Evolutionary conservation across 2,329 filamentous ascomycete genomes (phyloP).

Genomic region (Verticillium dahliae): DNA sequence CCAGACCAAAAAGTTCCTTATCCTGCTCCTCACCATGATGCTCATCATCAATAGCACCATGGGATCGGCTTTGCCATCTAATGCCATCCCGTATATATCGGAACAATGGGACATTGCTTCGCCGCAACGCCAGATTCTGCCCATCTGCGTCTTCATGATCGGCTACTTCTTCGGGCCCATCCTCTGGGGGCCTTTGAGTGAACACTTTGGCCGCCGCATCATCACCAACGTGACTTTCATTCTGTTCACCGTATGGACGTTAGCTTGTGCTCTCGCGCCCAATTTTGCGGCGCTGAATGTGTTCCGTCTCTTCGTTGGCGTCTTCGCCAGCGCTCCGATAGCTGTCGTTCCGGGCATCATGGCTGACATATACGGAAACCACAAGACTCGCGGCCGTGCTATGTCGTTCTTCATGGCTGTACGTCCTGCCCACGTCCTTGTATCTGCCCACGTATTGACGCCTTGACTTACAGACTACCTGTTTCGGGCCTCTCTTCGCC

Average conservation of each 20-base stretch:
- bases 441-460: neutral
- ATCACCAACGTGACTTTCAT: constrained; percentile 38
- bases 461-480: constrained; percentile 41
- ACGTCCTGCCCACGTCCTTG: constrained; percentile 14
- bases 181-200: constrained; percentile 59
- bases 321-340: constrained; percentile 52
- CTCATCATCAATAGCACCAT: constrained; percentile 64
- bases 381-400: constrained; percentile 48
- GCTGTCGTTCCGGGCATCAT: constrained; percentile 57
- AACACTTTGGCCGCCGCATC: constrained; percentile 53
- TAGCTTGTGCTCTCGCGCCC: constrained; percentile 49
- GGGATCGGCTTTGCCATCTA: constrained; percentile 57
- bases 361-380: constrained; percentile 58
- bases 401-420: constrained; percentile 61
- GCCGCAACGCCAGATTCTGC: constrained; percentile 39
- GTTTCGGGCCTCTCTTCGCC: constrained; percentile 59
- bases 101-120: constrained; percentile 49
- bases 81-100: constrained; percentile 52
- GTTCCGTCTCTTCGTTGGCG: constrained; percentile 47
- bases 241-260: constrained; percentile 42
- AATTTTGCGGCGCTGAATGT: constrained; percentile 45
- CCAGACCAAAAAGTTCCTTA: constrained; percentile 39
- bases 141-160: constrained; percentile 57
- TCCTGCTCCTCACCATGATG: constrained; percentile 49
- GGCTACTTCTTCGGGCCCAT: constrained; percentile 58